These are phyloP conservation scores for Saxophila tyrrhenica DNA, from an alignment of 495 filamentous ascomycete species.

Conservation along the genomic window DNA sequence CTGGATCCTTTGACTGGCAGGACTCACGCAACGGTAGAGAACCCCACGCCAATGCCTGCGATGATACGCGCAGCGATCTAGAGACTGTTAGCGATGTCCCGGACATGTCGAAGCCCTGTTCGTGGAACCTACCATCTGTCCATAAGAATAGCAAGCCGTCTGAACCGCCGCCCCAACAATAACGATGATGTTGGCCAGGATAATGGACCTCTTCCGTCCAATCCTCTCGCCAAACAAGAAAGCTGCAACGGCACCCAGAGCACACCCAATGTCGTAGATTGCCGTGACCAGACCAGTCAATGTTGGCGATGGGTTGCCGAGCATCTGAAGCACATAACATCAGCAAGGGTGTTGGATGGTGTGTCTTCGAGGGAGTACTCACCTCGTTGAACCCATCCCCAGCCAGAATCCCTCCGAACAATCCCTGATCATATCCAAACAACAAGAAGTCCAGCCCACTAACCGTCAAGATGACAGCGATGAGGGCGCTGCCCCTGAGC, in stretches of 20 bases:
- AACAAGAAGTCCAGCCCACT: constrained; percentile 7
- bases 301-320: constrained; percentile 17
- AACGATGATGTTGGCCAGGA: constrained; percentile 16
- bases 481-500: background rate
- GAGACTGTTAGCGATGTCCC: no score
- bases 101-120: no score
- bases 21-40: constrained; percentile 23
- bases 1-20: no score
- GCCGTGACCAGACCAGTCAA: constrained; percentile 48
- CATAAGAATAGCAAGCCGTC: constrained; percentile 19
- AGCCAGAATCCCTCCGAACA: constrained; percentile 15
- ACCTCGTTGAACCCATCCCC: constrained; percentile 1
- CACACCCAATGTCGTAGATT: constrained; percentile 56
- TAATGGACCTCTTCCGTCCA: constrained; percentile 46
- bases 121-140: no score
- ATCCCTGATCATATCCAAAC: constrained; percentile 18
- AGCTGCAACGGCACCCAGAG: constrained; percentile 49
- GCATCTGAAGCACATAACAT: background rate
- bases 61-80: constrained; percentile 23
- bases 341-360: no score
- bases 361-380: no score
- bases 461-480: constrained; percentile 1
- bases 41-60: constrained; percentile 23
- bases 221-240: constrained; percentile 49
- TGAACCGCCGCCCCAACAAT: constrained; percentile 25